Conservation (phyloP, 345 rosid genomes). For the Gossypium sturtianum region DNA sequence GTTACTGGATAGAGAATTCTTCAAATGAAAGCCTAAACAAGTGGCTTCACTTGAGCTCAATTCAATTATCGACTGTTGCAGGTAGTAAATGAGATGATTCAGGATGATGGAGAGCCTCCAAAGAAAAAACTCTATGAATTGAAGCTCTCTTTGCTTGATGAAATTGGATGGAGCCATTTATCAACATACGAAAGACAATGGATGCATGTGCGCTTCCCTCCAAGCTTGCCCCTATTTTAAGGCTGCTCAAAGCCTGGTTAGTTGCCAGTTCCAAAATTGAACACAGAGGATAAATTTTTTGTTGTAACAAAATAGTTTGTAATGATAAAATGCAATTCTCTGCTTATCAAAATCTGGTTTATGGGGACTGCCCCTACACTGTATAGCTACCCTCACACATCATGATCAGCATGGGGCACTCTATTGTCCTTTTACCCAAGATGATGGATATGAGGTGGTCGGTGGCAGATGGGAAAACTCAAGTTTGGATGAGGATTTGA, state of each 20-base stretch:
- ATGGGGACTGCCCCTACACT: too few species aligned
- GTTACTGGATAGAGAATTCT: neutral
- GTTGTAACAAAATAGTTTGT: neutral
- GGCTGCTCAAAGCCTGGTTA: neutral
- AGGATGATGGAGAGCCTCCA: slow-evolving; percentile 60
- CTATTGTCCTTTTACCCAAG: too few species aligned
- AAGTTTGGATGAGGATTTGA: too few species aligned
- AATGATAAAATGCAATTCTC: neutral
- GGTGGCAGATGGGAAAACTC: too few species aligned
- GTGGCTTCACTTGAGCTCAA: neutral
- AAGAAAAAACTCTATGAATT: slow-evolving; percentile 76
- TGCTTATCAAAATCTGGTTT: neutral
- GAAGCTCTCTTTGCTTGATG: slow-evolving; percentile 67
- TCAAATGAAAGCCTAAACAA: neutral
- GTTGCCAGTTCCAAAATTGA: neutral
- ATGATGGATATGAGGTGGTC: too few species aligned
- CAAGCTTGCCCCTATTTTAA: slow-evolving; percentile 70
- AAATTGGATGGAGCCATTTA: slow-evolving; percentile 76
- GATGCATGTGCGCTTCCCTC: slow-evolving; percentile 90
- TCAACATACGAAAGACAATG: slow-evolving; percentile 66
- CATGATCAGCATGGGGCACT: too few species aligned
- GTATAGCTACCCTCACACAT: too few species aligned
- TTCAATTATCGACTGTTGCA: slow-evolving; percentile 15
- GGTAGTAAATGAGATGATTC: slow-evolving; percentile 78
- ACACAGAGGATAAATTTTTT: neutral